Percentiles rank a stretch among this genome's conserved stretches.
Evolutionary conservation across 2,329 filamentous ascomycete species (phyloP).

Genomic region (Botrytis fragariae): DNA sequence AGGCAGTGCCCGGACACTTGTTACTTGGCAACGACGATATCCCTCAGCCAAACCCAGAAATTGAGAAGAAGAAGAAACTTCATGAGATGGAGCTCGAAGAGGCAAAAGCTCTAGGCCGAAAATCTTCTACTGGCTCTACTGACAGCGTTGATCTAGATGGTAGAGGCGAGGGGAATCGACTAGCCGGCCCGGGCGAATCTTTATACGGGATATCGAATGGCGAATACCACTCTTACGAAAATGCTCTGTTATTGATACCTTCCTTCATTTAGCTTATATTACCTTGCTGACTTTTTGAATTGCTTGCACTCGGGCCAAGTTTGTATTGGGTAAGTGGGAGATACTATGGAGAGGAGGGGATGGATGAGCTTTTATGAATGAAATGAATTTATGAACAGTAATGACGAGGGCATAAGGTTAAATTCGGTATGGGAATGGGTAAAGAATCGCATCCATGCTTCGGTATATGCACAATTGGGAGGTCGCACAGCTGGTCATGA

Average conservation of each 20-base stretch:
- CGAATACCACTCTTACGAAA: slow-evolving; percentile 18
- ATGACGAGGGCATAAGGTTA: background rate
- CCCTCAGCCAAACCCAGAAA: slow-evolving; percentile 26
- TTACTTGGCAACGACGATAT: slow-evolving; percentile 28
- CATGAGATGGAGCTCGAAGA: slow-evolving; percentile 61
- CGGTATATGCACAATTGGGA: slow-evolving; percentile 1
- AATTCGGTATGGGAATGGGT: slow-evolving; percentile 7
- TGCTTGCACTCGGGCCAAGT: slow-evolving; percentile 2
- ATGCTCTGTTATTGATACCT: slow-evolving; percentile 21
- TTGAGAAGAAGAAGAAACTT: slow-evolving; percentile 49
- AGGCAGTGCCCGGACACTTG: slow-evolving; percentile 32
- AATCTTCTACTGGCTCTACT: slow-evolving; percentile 29
- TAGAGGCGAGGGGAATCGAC: slow-evolving; percentile 9
- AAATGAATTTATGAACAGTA: slow-evolving; percentile 8
- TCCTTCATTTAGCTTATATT: slow-evolving; percentile 17
- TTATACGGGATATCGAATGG: slow-evolving; percentile 17
- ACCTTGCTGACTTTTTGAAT: slow-evolving; percentile 4
- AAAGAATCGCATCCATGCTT: background rate
- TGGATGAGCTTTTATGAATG: background rate
- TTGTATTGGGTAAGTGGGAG: background rate
- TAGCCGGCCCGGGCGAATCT: slow-evolving; percentile 19
- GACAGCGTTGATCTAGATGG: slow-evolving; percentile 17
- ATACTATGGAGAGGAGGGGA: background rate
- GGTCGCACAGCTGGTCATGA: background rate
- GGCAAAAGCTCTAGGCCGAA: slow-evolving; percentile 48